Conservation (phyloP, 345 rosid genomes). For the Orychophragmus violaceus region DNA sequence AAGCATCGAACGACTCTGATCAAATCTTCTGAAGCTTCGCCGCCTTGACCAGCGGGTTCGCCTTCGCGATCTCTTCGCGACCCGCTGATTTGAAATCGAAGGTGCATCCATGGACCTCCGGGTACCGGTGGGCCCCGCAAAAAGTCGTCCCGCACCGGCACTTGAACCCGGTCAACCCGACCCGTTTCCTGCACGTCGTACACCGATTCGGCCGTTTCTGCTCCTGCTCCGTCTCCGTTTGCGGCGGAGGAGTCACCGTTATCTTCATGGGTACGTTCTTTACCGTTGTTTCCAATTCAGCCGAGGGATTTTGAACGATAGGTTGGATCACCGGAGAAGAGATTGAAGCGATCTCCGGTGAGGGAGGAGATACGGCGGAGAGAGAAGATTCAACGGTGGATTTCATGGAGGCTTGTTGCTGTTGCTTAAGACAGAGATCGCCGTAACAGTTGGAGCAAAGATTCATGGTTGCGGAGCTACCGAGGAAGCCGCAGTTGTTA, state of each 20-base stretch:
- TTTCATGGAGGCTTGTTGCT: conserved; percentile 33
- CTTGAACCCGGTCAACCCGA: conserved; percentile 46
- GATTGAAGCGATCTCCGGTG: conserved; percentile 28
- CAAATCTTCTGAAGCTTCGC: conserved; percentile 45
- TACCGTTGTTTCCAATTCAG: background rate
- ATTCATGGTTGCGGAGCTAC: conserved; percentile 51
- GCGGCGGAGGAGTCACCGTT: background rate
- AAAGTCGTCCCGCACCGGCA: conserved; percentile 45
- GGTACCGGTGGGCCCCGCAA: conserved; percentile 47
- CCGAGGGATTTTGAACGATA: conserved; percentile 20
- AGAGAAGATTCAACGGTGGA: conserved; percentile 39
- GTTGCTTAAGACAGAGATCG: conserved; percentile 39
- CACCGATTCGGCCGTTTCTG: conserved; percentile 38
- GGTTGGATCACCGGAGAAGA: conserved; percentile 28
- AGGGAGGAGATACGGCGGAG: conserved; percentile 21
- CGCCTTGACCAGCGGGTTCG: conserved; percentile 47
- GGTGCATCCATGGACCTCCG: conserved; percentile 41
- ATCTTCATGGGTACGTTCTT: background rate
- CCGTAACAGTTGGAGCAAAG: conserved; percentile 50
- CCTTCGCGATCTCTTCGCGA: conserved; percentile 48
- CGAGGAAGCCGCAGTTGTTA: conserved; percentile 53
- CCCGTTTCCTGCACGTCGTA: conserved; percentile 42
- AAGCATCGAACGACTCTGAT: conserved; percentile 17
- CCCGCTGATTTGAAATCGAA: conserved; percentile 50
- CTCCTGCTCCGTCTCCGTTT: background rate